A percentile compares a stretch with the other conserved stretches of the same genome.
phyloP scores from a whole-genome alignment of 257 asterid genomes.

The Leptodermis oblonga region DNA sequence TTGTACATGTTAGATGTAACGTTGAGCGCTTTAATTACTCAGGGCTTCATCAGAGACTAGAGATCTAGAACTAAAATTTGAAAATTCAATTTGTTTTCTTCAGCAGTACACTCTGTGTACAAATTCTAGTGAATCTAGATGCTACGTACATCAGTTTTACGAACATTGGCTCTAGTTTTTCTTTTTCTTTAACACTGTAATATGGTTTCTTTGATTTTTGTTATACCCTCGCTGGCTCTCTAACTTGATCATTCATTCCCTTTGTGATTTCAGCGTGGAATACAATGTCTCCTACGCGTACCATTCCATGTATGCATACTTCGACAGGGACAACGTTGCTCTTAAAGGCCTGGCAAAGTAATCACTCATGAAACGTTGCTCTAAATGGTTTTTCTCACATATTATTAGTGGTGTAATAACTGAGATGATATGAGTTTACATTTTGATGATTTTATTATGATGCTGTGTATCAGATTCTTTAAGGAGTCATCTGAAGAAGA shows the following conservation, averaged over 20 bases:
- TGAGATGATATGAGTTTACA: background rate
- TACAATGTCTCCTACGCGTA: constrained; percentile 70
- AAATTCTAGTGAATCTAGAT: no score
- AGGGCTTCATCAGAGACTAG: background rate
- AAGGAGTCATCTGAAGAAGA: constrained; percentile 81
- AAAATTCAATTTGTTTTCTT: background rate
- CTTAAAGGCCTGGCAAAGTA: constrained; percentile 87
- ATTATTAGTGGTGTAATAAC: no score
- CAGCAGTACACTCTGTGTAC: background rate
- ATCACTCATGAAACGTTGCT: constrained; percentile 9
- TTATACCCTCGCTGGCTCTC: background rate
- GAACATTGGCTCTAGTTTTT: background rate
- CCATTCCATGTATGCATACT: constrained; percentile 70
- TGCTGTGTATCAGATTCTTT: constrained; percentile 53
- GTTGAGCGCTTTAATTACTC: background rate
- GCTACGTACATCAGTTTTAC: no score
- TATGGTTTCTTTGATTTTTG: background rate
- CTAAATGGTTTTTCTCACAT: background rate
- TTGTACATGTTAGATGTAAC: background rate
- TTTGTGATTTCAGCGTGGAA: constrained; percentile 59
- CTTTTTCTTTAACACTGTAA: background rate
- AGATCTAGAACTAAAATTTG: background rate
- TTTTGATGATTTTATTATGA: constrained; percentile 8
- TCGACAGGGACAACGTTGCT: constrained; percentile 86
- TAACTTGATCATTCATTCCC: constrained; percentile 13